These are phyloP conservation scores for Fusarium concolor DNA, from an alignment of 2,329 filamentous ascomycete genomes.

Conservation along the genomic window DNA sequence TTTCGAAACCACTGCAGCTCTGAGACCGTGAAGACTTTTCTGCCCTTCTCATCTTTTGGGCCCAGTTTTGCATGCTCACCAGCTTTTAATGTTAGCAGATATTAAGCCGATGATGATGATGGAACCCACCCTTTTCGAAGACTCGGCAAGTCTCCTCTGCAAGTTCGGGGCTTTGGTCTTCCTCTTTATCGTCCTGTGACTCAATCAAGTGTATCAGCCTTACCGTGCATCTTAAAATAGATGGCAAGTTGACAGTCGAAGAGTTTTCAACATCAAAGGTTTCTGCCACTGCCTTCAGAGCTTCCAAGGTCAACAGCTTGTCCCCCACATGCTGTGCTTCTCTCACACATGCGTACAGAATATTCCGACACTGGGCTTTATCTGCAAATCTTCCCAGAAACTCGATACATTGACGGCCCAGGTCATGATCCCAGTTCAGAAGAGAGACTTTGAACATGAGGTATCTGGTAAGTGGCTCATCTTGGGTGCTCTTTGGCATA, in stretches of 20 bases:
- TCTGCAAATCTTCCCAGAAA: conserved; percentile 64
- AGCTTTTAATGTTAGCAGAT: conserved; percentile 39
- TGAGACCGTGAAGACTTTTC: conserved; percentile 65
- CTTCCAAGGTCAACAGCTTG: conserved; percentile 63
- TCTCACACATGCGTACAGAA: conserved; percentile 83
- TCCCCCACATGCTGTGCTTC: conserved; percentile 78
- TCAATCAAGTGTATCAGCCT: conserved; percentile 60
- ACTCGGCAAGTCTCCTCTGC: conserved; percentile 65
- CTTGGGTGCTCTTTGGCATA: conserved; percentile 68
- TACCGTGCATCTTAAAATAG: conserved; percentile 63
- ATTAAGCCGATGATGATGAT: not conserved
- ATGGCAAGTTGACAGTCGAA: conserved; percentile 49
- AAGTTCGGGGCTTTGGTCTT: conserved; percentile 23
- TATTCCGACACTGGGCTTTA: conserved; percentile 63
- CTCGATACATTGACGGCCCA: conserved; percentile 73
- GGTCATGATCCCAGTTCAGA: conserved; percentile 64
- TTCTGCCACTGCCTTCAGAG: conserved; percentile 51
- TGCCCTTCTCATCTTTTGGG: conserved; percentile 54
- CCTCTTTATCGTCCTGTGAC: conserved; percentile 44
- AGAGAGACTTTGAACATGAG: conserved; percentile 81
- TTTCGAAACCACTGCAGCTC: conserved; percentile 89
- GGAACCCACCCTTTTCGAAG: conserved; percentile 58
- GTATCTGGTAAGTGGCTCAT: conserved; percentile 76
- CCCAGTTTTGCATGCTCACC: conserved; percentile 48
- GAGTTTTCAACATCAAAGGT: conserved; percentile 38